phyloP scores from a whole-genome alignment of 2,329 filamentous ascomycete species.

The Teratosphaeriaceae sp. region DNA sequence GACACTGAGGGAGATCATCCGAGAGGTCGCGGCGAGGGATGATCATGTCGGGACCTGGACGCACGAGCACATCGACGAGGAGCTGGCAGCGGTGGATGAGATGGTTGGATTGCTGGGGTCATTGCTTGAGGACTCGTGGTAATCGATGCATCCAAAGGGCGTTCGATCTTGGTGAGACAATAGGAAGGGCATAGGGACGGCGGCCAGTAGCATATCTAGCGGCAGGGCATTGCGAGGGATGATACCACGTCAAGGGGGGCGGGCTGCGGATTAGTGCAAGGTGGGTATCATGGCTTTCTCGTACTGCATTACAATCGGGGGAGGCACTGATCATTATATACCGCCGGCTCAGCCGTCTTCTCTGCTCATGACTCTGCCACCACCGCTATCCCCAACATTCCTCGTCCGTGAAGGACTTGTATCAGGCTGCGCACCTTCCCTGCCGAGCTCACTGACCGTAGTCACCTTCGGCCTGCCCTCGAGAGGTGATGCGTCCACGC shows the following conservation, averaged over 20 bases:
- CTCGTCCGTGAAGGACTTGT: too few species aligned
- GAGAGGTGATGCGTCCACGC: neutral
- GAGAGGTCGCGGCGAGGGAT: slow-evolving; percentile 12
- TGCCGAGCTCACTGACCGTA: slow-evolving; percentile 7
- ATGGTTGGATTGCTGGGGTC: slow-evolving; percentile 15
- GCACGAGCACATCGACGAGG: slow-evolving; percentile 23
- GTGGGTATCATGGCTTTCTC: neutral
- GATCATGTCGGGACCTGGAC: slow-evolving; percentile 26
- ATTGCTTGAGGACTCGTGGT: too few species aligned
- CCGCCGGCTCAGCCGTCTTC: too few species aligned
- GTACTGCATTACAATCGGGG: too few species aligned
- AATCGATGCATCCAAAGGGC: slow-evolving; percentile 21
- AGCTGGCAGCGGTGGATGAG: slow-evolving; percentile 16
- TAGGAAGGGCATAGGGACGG: neutral
- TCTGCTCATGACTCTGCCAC: too few species aligned
- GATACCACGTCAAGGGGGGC: too few species aligned
- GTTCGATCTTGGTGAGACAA: neutral
- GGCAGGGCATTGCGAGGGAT: neutral
- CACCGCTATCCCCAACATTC: too few species aligned
- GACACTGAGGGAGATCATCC: slow-evolving; percentile 16
- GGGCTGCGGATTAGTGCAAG: neutral
- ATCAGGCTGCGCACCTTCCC: slow-evolving; percentile 2
- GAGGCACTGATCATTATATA: neutral
- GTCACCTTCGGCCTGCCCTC: slow-evolving; percentile 4
- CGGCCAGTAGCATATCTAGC: neutral